A percentile compares a stretch with the other conserved stretches of the same genome.
Evolutionary conservation across 768 basidiomycete species (phyloP).

Genomic region (Mycena sanguinolenta): DNA sequence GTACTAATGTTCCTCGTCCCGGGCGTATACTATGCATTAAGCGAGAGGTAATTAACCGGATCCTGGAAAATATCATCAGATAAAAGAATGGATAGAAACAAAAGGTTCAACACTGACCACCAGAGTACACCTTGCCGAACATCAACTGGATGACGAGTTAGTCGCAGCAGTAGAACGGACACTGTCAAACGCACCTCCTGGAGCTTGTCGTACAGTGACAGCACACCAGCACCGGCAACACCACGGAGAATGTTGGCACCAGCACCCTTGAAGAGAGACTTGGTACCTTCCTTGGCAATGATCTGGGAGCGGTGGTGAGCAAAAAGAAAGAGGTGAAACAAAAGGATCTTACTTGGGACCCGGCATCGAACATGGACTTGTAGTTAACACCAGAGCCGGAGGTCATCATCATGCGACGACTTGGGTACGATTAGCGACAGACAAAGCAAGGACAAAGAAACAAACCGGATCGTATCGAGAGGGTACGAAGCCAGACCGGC

Average conservation of each 20-base stretch:
- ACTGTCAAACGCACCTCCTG: conserved; percentile 69
- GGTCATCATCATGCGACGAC: conserved; percentile 99
- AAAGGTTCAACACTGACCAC: conserved; percentile 66
- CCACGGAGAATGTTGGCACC: conserved; percentile 97
- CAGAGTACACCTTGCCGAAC: conserved; percentile 99
- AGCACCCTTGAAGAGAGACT: conserved; percentile 77
- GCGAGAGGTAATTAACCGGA: conserved; percentile 56
- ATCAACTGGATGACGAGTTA: conserved; percentile 47
- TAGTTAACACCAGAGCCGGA: conserved; percentile 96
- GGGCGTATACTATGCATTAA: conserved; percentile 24
- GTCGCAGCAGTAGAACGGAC: not conserved
- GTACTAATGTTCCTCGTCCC: conserved; percentile 16
- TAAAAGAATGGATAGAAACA: not conserved
- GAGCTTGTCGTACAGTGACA: conserved; percentile 99
- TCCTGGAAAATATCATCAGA: conserved; percentile 44
- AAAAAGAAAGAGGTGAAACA: not conserved
- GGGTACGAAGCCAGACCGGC: conserved; percentile 99
- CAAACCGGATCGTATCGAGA: conserved; percentile 90
- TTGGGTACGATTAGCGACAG: conserved; percentile 51
- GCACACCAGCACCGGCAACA: conserved; percentile 99
- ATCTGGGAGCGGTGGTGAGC: conserved; percentile 58
- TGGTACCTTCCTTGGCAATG: conserved; percentile 93
- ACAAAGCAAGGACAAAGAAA: conserved; percentile 33
- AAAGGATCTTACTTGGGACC: conserved; percentile 67
- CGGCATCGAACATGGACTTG: conserved; percentile 99